Percentiles rank a stretch among this genome's conserved stretches.
Conservation (phyloP, 2,329 filamentous ascomycete genomes). For the Diaporthe sp. region DNA sequence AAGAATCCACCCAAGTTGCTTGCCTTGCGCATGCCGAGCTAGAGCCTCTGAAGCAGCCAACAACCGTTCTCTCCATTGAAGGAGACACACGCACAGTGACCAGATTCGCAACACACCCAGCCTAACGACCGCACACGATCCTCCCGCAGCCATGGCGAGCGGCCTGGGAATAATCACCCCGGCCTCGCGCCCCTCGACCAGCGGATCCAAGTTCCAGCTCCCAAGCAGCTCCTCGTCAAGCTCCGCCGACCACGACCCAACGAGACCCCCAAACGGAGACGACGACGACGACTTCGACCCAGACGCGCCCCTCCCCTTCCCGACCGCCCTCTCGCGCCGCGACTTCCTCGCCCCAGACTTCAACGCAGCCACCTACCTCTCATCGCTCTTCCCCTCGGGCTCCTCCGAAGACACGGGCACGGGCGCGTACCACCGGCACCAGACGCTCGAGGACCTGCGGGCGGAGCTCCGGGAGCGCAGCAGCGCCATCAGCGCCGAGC, state of each 20-base stretch:
- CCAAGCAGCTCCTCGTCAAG: slow-evolving; percentile 48
- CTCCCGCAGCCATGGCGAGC: slow-evolving; percentile 32
- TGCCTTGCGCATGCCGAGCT: neutral
- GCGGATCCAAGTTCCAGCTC: slow-evolving; percentile 34
- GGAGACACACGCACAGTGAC: neutral
- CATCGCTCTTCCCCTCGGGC: slow-evolving; percentile 48
- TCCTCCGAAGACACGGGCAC: slow-evolving; percentile 51
- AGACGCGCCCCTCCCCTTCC: slow-evolving; percentile 86
- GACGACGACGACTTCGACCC: slow-evolving; percentile 53
- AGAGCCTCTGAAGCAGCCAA: neutral
- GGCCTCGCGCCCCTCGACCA: slow-evolving; percentile 22
- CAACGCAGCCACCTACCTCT: slow-evolving; percentile 85
- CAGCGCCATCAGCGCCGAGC: slow-evolving; percentile 83
- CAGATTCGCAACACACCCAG: neutral
- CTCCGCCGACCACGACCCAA: slow-evolving; percentile 51
- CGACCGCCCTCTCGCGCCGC: slow-evolving; percentile 82
- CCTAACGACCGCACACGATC: neutral
- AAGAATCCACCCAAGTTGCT: neutral
- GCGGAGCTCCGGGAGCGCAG: slow-evolving; percentile 86
- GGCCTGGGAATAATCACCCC: slow-evolving; percentile 33
- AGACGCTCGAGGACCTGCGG: slow-evolving; percentile 94
- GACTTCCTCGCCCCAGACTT: slow-evolving; percentile 87
- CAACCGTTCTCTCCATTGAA: neutral
- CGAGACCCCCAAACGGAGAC: slow-evolving; percentile 48
- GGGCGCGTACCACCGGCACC: slow-evolving; percentile 76